A percentile compares a stretch with the other conserved stretches of the same genome.
These are phyloP conservation scores for Aspergillus steynii DNA, from an alignment of 495 filamentous ascomycete genomes.

Conservation along the genomic window DNA sequence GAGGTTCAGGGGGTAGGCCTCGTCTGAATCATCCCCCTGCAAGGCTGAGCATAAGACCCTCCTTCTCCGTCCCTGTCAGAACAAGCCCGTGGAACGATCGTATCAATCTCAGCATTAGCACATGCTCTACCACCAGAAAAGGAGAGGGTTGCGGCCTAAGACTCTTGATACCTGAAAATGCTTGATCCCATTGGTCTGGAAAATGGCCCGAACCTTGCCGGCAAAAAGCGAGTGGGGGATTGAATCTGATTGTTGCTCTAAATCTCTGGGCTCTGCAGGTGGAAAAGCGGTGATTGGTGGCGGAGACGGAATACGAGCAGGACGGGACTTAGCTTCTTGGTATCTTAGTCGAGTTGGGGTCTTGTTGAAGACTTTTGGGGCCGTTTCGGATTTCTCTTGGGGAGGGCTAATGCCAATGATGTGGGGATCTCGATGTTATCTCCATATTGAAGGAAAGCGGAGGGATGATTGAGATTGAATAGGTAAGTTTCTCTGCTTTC, in stretches of 20 bases:
- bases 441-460: neutral
- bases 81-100: neutral
- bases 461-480: no score
- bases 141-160: neutral
- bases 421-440: no score
- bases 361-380: neutral
- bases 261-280: conserved; percentile 1
- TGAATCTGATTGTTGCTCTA: conserved; percentile 1
- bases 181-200: neutral
- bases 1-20: no score
- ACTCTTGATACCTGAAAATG: no score
- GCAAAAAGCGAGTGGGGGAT: no score
- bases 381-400: neutral
- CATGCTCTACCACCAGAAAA: neutral
- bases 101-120: neutral
- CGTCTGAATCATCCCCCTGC: no score
- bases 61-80: no score
- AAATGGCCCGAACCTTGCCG: no score
- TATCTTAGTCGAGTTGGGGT: neutral
- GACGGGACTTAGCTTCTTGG: neutral
- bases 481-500: no score
- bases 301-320: conserved; percentile 1
- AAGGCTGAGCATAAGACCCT: no score
- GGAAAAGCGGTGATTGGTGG: neutral
- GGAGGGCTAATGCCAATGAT: neutral